Percentiles rank a stretch among this genome's conserved stretches.
Conservation (phyloP, 495 filamentous ascomycete genomes). For the Apodospora peruviana region DNA sequence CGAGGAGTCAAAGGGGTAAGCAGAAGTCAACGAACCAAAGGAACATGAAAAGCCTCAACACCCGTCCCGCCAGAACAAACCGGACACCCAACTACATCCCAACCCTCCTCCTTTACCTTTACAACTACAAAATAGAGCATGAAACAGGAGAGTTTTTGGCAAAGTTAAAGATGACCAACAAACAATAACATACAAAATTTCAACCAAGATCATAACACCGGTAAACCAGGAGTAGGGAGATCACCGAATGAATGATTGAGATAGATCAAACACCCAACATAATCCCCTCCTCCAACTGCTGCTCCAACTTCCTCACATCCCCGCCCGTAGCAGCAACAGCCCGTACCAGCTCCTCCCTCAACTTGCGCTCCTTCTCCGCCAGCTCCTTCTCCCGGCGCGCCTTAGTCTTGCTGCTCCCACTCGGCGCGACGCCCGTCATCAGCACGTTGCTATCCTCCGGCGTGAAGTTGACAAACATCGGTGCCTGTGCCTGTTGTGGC, state of each 20-base stretch:
- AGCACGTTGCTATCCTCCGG: constrained; percentile 72
- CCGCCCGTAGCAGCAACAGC: constrained; percentile 76
- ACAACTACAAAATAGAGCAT: no score
- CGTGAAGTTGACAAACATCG: constrained; percentile 89
- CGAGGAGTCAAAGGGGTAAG: no score
- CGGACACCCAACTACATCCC: no score
- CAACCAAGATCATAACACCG: background rate
- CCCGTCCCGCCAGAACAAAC: no score
- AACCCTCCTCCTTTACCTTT: no score
- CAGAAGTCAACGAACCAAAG: no score
- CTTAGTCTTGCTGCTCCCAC: constrained; percentile 88
- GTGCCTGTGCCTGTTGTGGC: background rate
- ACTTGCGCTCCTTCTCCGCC: constrained; percentile 65
- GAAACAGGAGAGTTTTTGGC: no score
- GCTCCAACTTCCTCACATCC: constrained; percentile 50
- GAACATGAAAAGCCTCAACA: no score
- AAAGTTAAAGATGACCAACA: no score
- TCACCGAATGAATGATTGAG: background rate
- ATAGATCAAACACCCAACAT: background rate
- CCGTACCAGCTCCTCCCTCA: constrained; percentile 66
- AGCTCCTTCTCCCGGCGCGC: constrained; percentile 84
- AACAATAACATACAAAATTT: no score
- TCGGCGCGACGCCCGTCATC: constrained; percentile 85
- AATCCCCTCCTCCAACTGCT: constrained; percentile 19
- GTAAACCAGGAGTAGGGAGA: background rate